A percentile compares a stretch with the other conserved stretches of the same genome.
These are phyloP conservation scores for Juncus effusus DNA, from an alignment of 176 grass and related monocot species.

Conservation along the genomic window DNA sequence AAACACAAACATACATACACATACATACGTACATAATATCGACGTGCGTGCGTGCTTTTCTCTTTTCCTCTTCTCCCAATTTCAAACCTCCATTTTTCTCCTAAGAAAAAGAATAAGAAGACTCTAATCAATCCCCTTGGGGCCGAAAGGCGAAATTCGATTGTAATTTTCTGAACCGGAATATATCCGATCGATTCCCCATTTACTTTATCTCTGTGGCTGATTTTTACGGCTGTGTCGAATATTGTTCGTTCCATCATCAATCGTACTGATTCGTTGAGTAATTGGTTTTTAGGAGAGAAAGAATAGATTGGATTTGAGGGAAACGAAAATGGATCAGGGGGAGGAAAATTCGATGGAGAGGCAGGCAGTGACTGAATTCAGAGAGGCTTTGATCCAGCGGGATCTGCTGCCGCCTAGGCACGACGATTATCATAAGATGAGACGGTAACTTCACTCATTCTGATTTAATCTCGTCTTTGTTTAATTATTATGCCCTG, in stretches of 20 bases:
- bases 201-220: conserved; percentile 4
- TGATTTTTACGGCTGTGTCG: background rate
- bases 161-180: background rate
- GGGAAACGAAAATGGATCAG: background rate
- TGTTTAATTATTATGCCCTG: background rate
- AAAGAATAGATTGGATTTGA: background rate
- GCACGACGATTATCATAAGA: conserved; percentile 38
- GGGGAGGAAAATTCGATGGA: conserved; percentile 9
- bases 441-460: conserved; percentile 26
- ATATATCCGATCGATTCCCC: background rate
- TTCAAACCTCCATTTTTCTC: no score
- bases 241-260: conserved; percentile 22
- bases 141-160: no score
- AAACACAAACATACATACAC: no score
- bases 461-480: background rate
- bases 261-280: conserved; percentile 5
- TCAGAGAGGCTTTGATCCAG: conserved; percentile 30
- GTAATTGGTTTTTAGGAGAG: conserved; percentile 10
- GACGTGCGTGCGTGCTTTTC: no score
- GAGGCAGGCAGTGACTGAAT: conserved; percentile 17
- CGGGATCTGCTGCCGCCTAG: conserved; percentile 30
- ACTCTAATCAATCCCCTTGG: no score
- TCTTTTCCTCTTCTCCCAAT: no score
- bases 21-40: no score
- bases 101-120: no score